phyloP scores from a whole-genome alignment of 371 early-diverging fungal genomes.

The Pancytospora epiphaga region DNA sequence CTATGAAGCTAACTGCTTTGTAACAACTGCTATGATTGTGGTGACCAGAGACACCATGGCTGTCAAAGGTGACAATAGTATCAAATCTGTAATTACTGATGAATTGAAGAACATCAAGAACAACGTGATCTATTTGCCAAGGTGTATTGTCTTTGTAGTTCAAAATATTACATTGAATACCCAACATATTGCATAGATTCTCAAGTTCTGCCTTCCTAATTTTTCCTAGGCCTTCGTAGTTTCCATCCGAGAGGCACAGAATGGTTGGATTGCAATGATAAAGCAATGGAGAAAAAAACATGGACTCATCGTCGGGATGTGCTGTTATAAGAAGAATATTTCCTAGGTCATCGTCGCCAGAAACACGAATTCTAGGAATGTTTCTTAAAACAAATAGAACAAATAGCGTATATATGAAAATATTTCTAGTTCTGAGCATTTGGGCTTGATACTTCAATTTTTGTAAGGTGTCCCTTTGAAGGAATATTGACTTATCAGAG shows the following conservation, averaged over 20 bases:
- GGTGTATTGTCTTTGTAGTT: slow-evolving; percentile 46
- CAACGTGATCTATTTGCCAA: slow-evolving; percentile 30
- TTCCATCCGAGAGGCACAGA: slow-evolving; percentile 75
- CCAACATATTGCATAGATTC: slow-evolving; percentile 16
- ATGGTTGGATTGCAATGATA: slow-evolving; percentile 60
- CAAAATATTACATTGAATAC: slow-evolving; percentile 19
- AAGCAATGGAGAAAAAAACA: slow-evolving; percentile 89
- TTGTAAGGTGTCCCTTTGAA: no score
- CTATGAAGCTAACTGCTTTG: slow-evolving; percentile 65
- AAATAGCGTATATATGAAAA: no score
- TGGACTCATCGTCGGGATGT: slow-evolving; percentile 97
- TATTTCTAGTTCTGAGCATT: no score
- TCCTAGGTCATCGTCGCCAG: neutral
- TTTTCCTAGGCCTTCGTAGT: slow-evolving; percentile 61
- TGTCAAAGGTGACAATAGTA: slow-evolving; percentile 79
- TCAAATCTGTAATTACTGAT: slow-evolving; percentile 21
- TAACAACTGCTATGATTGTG: slow-evolving; percentile 75
- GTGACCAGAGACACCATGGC: slow-evolving; percentile 77
- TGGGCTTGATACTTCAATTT: no score
- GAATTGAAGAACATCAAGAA: slow-evolving; percentile 8
- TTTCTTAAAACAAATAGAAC: no score
- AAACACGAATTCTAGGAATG: no score
- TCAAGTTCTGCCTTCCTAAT: slow-evolving; percentile 34
- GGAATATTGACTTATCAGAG: no score
- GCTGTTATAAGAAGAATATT: slow-evolving; percentile 69